Base-by-base conservation (phyloP, 2,329 filamentous ascomycete species). In the Clonostachys sp. region DNA sequence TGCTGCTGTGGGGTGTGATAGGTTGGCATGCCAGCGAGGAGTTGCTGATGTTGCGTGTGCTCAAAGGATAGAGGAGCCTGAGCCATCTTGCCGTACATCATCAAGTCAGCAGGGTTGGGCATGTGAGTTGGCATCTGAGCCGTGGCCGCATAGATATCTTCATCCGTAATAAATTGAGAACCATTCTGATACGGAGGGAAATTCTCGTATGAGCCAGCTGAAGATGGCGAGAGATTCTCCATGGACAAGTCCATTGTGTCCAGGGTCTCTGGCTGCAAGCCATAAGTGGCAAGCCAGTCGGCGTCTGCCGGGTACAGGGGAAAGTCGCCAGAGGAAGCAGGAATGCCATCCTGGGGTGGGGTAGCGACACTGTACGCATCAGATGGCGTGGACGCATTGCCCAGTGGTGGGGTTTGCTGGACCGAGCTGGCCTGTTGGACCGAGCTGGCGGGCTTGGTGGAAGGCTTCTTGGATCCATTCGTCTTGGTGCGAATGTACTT, bases 401-500 rank as follows among this genome's bases (percentile, higher is more conserved):
- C 78, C 12, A 85, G 77, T 53, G 77, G 73, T 35, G 84, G 83
- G 52, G 82, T 75, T 55, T 77, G 65, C 50, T 78, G 68, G 53
- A 72, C 54, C 51, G 74, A 68, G 58, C 72, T 75, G 50, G 64
- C 68, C 24, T 72, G 72, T 47, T 73, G 70, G 55, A 30, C 36
- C 18, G 24, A 12, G 44, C 33, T n/a, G 34, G 20, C 7, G 35
- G 17, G 14, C 16, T 18, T 24, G 6, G 7, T 33, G 13, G 40
- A 63, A 67, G 48, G 61, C 36, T 58, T 55, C 63, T 77, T 82
- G 70, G 87, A 89, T 63, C 88, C 87, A 61, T 95, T 96, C 66
- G 87, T 91, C 79, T 96, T 96, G 50, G 90, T 92, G 54, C 92
- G 87, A 47, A 91, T 79, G 57, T 96, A 96, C n/a, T 78, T 77